Conservation (phyloP, 805 yeast species). For the Candida awuae region DNA sequence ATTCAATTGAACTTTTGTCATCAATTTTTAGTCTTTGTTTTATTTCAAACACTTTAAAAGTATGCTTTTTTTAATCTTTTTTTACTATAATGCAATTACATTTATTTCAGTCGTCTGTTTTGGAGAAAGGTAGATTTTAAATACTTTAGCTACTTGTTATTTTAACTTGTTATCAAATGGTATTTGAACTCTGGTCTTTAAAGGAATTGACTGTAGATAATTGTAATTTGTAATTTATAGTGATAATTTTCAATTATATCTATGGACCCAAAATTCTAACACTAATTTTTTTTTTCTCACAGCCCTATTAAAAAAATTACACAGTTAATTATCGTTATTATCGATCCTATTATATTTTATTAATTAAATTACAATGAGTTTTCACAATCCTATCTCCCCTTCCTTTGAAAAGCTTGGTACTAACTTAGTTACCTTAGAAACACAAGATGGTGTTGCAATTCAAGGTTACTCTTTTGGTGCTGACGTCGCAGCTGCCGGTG, state of each 20-base stretch:
- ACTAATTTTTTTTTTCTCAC: neutral
- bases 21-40: neutral
- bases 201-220: too few relatives aligned
- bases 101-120: constrained; percentile 5
- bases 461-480: constrained; percentile 99
- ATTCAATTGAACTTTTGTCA: neutral
- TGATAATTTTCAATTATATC: too few relatives aligned
- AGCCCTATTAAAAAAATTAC: neutral
- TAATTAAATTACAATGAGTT: constrained; percentile 25
- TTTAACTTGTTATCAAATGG: too few relatives aligned
- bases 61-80: constrained; percentile 5
- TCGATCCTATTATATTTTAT: neutral
- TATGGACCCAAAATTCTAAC: too few relatives aligned
- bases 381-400: constrained; percentile 78
- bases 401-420: constrained; percentile 80
- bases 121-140: constrained; percentile 3
- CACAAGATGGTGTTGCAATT: constrained; percentile 75
- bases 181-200: too few relatives aligned
- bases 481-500: constrained; percentile 82
- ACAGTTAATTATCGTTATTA: neutral
- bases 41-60: neutral
- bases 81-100: neutral
- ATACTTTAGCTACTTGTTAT: neutral
- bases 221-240: too few relatives aligned
- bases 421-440: constrained; percentile 78